These are phyloP conservation scores for Oxyria digyna DNA, from an alignment of 148 eudicot species.

Conservation along the genomic window DNA sequence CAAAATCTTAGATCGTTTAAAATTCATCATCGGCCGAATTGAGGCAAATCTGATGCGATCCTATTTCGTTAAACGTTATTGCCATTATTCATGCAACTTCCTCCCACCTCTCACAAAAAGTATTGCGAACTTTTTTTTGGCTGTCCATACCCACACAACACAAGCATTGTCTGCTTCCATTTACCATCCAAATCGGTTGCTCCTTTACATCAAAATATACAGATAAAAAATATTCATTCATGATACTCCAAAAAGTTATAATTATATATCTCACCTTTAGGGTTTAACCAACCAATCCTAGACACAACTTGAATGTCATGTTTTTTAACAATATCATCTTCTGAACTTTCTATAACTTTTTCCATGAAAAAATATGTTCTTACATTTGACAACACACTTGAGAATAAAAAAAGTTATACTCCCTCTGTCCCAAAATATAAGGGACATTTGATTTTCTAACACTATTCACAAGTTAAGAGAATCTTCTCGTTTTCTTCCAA, in stretches of 20 bases:
- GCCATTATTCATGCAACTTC: neutral
- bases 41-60: no score
- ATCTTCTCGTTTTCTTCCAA: no score
- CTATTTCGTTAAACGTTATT: neutral
- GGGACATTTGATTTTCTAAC: no score
- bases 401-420: no score
- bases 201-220: neutral
- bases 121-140: neutral
- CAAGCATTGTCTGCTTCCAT: neutral
- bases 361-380: no score
- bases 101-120: neutral
- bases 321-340: neutral
- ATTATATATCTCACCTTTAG: neutral
- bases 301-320: neutral
- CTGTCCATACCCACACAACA: slow-evolving; percentile 1
- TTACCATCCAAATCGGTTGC: neutral
- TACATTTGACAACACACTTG: no score
- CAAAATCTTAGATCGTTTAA: no score
- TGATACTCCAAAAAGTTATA: neutral
- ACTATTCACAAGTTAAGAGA: no score
- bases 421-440: no score
- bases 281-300: neutral
- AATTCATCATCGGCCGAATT: no score
- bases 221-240: neutral
- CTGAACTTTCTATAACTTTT: neutral